These are phyloP conservation scores for Fistulinella staudtii DNA, from an alignment of 1,284 basidiomycete species.

Conservation along the genomic window DNA sequence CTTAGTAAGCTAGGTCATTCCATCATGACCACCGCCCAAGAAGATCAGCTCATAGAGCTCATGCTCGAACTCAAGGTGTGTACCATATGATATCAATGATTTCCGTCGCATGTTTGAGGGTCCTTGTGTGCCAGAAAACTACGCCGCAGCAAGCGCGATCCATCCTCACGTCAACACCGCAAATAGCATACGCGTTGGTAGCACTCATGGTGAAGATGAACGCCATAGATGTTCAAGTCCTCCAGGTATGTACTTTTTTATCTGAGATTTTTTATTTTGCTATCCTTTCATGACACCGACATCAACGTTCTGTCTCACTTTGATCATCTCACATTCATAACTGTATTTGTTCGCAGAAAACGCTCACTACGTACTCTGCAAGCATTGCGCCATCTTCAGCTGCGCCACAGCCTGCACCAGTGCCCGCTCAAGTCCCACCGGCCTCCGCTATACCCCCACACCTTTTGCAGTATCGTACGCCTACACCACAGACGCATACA, in stretches of 20 bases:
- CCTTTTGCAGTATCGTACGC: slow-evolving; percentile 42
- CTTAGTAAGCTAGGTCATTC: slow-evolving; percentile 16
- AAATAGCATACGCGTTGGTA: slow-evolving; percentile 71
- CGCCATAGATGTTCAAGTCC: slow-evolving; percentile 66
- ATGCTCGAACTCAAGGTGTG: slow-evolving; percentile 61
- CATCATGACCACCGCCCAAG: slow-evolving; percentile 31
- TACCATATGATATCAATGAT: background rate
- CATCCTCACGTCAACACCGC: slow-evolving; percentile 67
- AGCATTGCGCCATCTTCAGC: slow-evolving; percentile 26
- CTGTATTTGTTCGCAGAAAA: slow-evolving; percentile 36
- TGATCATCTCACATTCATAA: slow-evolving; percentile 3
- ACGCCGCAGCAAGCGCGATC: slow-evolving; percentile 62
- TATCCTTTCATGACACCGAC: background rate
- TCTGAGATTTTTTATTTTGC: too few relatives aligned
- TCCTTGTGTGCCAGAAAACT: slow-evolving; percentile 51
- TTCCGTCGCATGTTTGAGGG: slow-evolving; percentile 7
- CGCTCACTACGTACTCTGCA: slow-evolving; percentile 31
- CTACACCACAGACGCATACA: slow-evolving; percentile 39
- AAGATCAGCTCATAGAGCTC: slow-evolving; percentile 65
- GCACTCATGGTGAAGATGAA: slow-evolving; percentile 72
- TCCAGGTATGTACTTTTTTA: slow-evolving; percentile 48
- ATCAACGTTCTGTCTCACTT: background rate
- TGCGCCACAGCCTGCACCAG: slow-evolving; percentile 24
- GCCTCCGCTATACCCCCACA: slow-evolving; percentile 44
- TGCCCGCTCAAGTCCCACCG: slow-evolving; percentile 23